Percentiles rank a stretch among this genome's conserved stretches.
Evolutionary conservation across 768 basidiomycete genomes (phyloP).

Genomic region (Leccinum truebloodii): DNA sequence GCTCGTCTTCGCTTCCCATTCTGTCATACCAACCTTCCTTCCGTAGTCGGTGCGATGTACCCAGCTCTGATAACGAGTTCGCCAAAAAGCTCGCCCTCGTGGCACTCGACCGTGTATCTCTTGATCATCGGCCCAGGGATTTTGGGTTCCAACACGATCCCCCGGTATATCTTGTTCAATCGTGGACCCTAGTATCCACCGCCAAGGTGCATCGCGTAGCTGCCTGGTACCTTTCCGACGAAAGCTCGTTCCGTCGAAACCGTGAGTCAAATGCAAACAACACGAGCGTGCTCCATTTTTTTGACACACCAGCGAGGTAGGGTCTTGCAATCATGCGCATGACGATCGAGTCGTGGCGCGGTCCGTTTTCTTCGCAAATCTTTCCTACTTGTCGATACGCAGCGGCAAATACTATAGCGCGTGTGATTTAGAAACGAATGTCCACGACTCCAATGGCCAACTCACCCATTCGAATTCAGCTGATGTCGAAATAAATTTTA

Average conservation of each 20-base stretch:
- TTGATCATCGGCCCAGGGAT: constrained; percentile 94
- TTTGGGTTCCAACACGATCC: constrained; percentile 87
- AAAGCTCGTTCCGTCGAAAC: constrained; percentile 81
- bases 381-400: constrained; percentile 93
- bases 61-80: constrained; percentile 93
- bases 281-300: neutral
- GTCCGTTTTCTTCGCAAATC: constrained; percentile 91
- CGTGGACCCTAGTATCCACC: constrained; percentile 94
- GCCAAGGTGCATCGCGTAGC: constrained; percentile 93
- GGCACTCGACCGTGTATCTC: constrained; percentile 83
- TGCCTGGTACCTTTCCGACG: constrained; percentile 91
- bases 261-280: neutral
- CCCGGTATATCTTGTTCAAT: constrained; percentile 94
- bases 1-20: constrained; percentile 74
- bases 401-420: constrained; percentile 80
- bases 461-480: constrained; percentile 72
- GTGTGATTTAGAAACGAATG: constrained; percentile 40
- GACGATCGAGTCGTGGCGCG: constrained; percentile 63
- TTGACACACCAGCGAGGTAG: constrained; percentile 74
- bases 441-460: constrained; percentile 1
- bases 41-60: constrained; percentile 82
- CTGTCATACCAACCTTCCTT: constrained; percentile 88
- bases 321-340: constrained; percentile 99
- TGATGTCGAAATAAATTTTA: too few relatives aligned
- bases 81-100: constrained; percentile 89